Base-by-base conservation (phyloP, 2,329 filamentous ascomycete species). In the Phialocephala subalpina region DNA sequence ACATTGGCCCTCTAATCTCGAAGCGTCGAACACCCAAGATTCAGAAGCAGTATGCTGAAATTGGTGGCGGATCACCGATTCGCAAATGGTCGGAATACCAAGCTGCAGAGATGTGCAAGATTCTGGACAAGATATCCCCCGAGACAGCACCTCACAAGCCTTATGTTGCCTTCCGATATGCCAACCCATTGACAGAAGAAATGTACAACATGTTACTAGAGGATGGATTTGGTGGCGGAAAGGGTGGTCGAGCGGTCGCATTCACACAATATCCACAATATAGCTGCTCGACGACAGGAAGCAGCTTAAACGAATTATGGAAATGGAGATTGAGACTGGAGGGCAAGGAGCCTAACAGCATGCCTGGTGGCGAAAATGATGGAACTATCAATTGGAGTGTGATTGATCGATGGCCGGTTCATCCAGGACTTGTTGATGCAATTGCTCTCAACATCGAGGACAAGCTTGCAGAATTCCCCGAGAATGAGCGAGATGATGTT, bases 191-290 rank as follows among this genome's bases (percentile, higher is more conserved):
- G 76, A 99, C 96, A 1, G 96, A 98, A 81, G 89, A 97, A 73
- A 97, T 94, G 88, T 98, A 99, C 78, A 84, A 87, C 62, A 86
- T 88, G 74, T 80, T 99, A 69, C 81, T 99, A 27, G 89, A 88
- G 8, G 96, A 99, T 77, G 96, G 96, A 0, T 97, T 98, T 76
- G 95, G 94, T 12, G 88, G 90, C 61, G 94, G 95, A 4, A 93
- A 89, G 67, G 94, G 94, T n/a, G 95, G 95, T 2, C 87, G 96
- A 65, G 96, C 97, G 1, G 94, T 99, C 4, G 96, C 96, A 1
- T 99, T 99, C 77, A 97, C 95, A 33, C 96, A 99, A 80, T 99
- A 99, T 75, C 96, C 96, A 1, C 96, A 99, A 78, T 99, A 99
- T 80, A 97, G 93, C 22, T 99, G 97, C 82, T 97, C 94, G 22